A percentile compares a stretch with the other conserved stretches of the same genome.
phyloP scores from a whole-genome alignment of 352 stramenopile genomes.

The Saprolegnia diclina region DNA sequence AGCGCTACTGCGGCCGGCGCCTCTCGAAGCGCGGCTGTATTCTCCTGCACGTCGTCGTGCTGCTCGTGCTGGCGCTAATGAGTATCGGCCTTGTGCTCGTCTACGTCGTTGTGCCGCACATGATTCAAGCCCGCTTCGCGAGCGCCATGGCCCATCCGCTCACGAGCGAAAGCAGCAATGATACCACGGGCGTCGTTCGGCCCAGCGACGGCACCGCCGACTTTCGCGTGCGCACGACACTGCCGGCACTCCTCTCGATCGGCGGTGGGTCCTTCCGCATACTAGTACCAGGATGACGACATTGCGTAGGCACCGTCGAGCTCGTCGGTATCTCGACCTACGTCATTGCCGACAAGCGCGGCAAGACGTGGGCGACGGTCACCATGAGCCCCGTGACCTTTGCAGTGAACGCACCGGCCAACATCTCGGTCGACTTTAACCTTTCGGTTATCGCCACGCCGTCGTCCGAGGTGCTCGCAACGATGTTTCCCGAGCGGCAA shows the following conservation, averaged over 20 bases:
- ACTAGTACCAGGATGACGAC: neutral
- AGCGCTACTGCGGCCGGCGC: neutral
- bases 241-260: slow-evolving; percentile 8
- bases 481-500: slow-evolving; percentile 13
- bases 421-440: slow-evolving; percentile 6
- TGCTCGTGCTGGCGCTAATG: neutral
- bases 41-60: neutral
- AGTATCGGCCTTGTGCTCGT: neutral
- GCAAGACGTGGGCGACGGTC: neutral
- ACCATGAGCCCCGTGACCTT: neutral
- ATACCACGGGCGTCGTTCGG: neutral
- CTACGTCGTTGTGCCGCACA: neutral
- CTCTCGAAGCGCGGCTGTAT: neutral
- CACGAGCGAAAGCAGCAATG: neutral
- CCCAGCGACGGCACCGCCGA: neutral
- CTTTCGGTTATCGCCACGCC: slow-evolving; percentile 22
- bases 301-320: neutral
- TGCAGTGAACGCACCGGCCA: neutral
- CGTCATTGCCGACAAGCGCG: neutral
- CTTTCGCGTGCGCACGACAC: slow-evolving; percentile 23
- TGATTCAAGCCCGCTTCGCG: slow-evolving; percentile 3
- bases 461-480: neutral
- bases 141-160: neutral
- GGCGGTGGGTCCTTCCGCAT: slow-evolving; percentile 9
- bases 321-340: neutral